Percentiles rank a stretch among this genome's conserved stretches.
Evolutionary conservation across 768 basidiomycete species (phyloP).

Genomic region (Steccherinum ochraceum): DNA sequence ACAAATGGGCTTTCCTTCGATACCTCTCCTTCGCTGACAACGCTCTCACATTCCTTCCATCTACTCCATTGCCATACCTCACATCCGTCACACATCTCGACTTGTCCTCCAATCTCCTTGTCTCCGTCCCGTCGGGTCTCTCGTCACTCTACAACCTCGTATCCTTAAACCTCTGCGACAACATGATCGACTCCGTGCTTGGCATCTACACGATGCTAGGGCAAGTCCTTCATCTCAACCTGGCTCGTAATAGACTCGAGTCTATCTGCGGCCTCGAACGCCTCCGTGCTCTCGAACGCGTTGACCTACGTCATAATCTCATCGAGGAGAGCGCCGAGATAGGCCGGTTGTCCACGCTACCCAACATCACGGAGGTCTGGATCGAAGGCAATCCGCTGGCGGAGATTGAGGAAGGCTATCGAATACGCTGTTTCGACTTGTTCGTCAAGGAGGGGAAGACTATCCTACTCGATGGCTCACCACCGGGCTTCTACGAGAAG

Average conservation of each 20-base stretch:
- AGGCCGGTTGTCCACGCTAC: conserved; percentile 72
- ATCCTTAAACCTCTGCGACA: conserved; percentile 93
- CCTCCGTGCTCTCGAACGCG: conserved; percentile 73
- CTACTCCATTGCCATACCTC: conserved; percentile 57
- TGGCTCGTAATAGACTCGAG: conserved; percentile 83
- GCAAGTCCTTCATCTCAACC: conserved; percentile 69
- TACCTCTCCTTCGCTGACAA: conserved; percentile 78
- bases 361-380: conserved; percentile 77
- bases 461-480: conserved; percentile 69
- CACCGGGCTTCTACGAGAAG: conserved; percentile 68
- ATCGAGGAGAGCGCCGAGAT: conserved; percentile 83
- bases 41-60: conserved; percentile 72
- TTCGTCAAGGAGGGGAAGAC: conserved; percentile 82
- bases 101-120: conserved; percentile 85
- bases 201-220: conserved; percentile 81
- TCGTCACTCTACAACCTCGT: conserved; percentile 69
- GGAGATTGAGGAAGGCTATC: conserved; percentile 62
- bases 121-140: conserved; percentile 79
- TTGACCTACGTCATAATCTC: conserved; percentile 77
- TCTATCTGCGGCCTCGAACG: conserved; percentile 95
- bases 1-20: conserved; percentile 72
- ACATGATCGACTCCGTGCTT: conserved; percentile 95
- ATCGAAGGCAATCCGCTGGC: conserved; percentile 80
- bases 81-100: conserved; percentile 78
- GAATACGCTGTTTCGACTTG: conserved; percentile 73